Percentiles rank a stretch among this genome's conserved stretches.
These are phyloP conservation scores for Blastobotrys parvus DNA, from an alignment of 805 yeast genomes.

Conservation along the genomic window DNA sequence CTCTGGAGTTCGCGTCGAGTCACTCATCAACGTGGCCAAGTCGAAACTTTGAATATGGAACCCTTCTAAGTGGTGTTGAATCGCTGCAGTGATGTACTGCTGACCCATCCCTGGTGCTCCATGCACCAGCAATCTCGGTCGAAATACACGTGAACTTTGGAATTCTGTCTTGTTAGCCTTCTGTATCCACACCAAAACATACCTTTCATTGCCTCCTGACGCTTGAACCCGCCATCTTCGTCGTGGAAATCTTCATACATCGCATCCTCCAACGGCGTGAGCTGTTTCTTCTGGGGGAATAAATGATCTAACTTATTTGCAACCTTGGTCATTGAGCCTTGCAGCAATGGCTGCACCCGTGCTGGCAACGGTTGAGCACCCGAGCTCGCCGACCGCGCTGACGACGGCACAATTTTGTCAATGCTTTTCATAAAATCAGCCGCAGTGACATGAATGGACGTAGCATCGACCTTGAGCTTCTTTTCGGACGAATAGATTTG, in stretches of 20 bases:
- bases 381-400: slow-evolving; percentile 73
- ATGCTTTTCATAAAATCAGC: slow-evolving; percentile 81
- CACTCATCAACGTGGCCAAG: slow-evolving; percentile 66
- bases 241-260: slow-evolving; percentile 50
- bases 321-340: slow-evolving; percentile 40
- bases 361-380: slow-evolving; percentile 75
- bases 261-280: slow-evolving; percentile 61
- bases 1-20: slow-evolving; percentile 74
- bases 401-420: slow-evolving; percentile 83
- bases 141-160: slow-evolving; percentile 57
- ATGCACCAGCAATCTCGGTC: slow-evolving; percentile 69
- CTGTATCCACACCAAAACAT: background rate
- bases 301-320: slow-evolving; percentile 41
- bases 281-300: slow-evolving; percentile 50
- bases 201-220: slow-evolving; percentile 49
- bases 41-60: slow-evolving; percentile 84
- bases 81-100: slow-evolving; percentile 72
- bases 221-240: slow-evolving; percentile 56
- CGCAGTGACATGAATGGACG: slow-evolving; percentile 61
- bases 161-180: slow-evolving; percentile 17
- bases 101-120: slow-evolving; percentile 83
- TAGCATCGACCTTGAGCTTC: slow-evolving; percentile 66
- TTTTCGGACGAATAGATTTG: slow-evolving; percentile 76
- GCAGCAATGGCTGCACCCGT: slow-evolving; percentile 55
- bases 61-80: slow-evolving; percentile 77